Evolutionary conservation across 2,329 filamentous ascomycete genomes (phyloP).

Genomic region (Xylaria sp.): DNA sequence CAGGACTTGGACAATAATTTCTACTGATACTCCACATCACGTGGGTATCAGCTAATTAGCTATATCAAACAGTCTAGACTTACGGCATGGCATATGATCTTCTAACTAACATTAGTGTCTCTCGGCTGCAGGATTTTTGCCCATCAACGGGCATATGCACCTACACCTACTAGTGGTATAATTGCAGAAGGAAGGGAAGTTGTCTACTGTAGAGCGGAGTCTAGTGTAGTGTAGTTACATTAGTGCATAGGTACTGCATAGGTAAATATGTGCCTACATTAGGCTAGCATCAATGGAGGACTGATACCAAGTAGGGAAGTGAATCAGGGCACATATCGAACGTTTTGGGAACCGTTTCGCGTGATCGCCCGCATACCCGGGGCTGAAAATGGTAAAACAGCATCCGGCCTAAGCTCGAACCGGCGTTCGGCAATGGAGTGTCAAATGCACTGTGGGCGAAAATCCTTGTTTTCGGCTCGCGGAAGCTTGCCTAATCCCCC

Average conservation of each 20-base stretch:
- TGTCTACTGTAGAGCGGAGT: constrained; percentile 9
- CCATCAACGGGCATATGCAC: constrained; percentile 17
- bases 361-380: constrained; percentile 14
- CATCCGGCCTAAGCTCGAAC: constrained; percentile 6
- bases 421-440: neutral
- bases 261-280: neutral
- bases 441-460: constrained; percentile 14
- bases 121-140: constrained; percentile 7
- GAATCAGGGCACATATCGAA: constrained; percentile 13
- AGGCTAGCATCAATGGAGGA: neutral
- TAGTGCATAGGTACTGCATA: no score
- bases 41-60: constrained; percentile 16
- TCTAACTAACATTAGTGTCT: no score
- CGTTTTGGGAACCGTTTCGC: constrained; percentile 26
- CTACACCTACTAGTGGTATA: constrained; percentile 25
- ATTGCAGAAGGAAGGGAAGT: no score
- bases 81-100: neutral
- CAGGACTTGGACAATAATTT: neutral
- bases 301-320: neutral
- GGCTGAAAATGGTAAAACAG: constrained; percentile 22
- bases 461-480: constrained; percentile 25
- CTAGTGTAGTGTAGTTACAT: neutral
- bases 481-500: constrained; percentile 26
- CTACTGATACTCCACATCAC: constrained; percentile 1
- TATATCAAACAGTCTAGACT: constrained; percentile 9